A percentile compares a stretch with the other conserved stretches of the same genome.
These are phyloP conservation scores for Ophidiomyces ophidiicola DNA, from an alignment of 2,329 filamentous ascomycete genomes.

Conservation along the genomic window DNA sequence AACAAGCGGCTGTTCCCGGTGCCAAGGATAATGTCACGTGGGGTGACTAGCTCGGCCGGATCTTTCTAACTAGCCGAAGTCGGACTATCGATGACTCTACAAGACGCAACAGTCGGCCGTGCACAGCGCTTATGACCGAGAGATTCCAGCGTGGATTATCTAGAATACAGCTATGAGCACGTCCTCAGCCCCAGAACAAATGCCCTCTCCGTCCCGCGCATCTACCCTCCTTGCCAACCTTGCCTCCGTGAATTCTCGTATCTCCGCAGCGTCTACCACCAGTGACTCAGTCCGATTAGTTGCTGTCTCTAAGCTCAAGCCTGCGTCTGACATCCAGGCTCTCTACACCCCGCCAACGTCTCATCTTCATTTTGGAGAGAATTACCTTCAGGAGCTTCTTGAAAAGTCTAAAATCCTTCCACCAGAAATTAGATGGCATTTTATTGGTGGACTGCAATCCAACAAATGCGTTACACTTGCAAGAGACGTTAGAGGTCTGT, in stretches of 20 bases:
- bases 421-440: constrained; percentile 70
- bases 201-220: constrained; percentile 38
- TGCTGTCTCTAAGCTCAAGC: constrained; percentile 93
- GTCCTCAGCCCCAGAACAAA: constrained; percentile 3
- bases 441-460: constrained; percentile 87
- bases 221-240: constrained; percentile 52
- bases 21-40: not conserved
- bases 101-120: not conserved
- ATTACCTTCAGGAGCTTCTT: constrained; percentile 80
- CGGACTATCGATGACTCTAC: too few relatives aligned
- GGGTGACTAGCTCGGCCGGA: too few relatives aligned
- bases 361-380: constrained; percentile 84
- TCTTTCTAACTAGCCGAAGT: too few relatives aligned
- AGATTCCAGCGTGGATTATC: not conserved
- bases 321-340: constrained; percentile 76
- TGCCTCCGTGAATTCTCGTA: constrained; percentile 45
- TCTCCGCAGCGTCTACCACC: constrained; percentile 36
- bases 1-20: not conserved
- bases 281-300: constrained; percentile 51
- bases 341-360: constrained; percentile 52
- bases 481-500: constrained; percentile 71
- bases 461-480: constrained; percentile 86
- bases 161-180: constrained; percentile 1
- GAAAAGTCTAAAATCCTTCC: constrained; percentile 78
- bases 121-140: not conserved